A percentile compares a stretch with the other conserved stretches of the same genome.
Evolutionary conservation across 2,329 filamentous ascomycete species (phyloP).

Genomic region (Knufia fluminis): DNA sequence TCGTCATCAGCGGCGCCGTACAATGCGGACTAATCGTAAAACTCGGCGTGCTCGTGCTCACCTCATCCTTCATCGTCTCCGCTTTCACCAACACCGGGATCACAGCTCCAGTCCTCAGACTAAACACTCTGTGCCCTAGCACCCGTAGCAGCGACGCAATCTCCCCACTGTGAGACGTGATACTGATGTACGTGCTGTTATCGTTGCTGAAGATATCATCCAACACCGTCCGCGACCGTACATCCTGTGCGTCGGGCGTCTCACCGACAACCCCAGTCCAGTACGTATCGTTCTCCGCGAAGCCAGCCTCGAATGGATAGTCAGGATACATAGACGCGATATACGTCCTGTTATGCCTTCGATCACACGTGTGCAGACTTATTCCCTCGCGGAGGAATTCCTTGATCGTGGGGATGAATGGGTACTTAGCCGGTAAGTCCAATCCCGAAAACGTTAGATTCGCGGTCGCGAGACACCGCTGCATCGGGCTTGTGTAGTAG

Average conservation of each 20-base stretch:
- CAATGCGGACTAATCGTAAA: constrained; percentile 17
- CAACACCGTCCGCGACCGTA: constrained; percentile 38
- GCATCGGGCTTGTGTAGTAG: constrained; percentile 50
- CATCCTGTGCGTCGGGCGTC: constrained; percentile 39
- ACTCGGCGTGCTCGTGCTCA: constrained; percentile 13
- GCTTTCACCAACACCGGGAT: constrained; percentile 44
- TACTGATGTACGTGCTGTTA: constrained; percentile 39
- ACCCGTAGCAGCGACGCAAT: constrained; percentile 45
- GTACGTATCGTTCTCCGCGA: constrained; percentile 46
- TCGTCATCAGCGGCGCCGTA: constrained; percentile 16
- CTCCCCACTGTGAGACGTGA: constrained; percentile 53
- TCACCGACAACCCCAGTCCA: constrained; percentile 44
- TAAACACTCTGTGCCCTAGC: constrained; percentile 39
- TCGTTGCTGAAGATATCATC: constrained; percentile 46
- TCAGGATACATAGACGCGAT: constrained; percentile 42
- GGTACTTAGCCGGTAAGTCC: constrained; percentile 34
- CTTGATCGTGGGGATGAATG: constrained; percentile 48
- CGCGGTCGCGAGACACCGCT: constrained; percentile 50
- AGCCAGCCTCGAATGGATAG: constrained; percentile 45
- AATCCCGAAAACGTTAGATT: constrained; percentile 44
- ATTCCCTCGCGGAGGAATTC: constrained; percentile 52
- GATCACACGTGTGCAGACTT: constrained; percentile 54
- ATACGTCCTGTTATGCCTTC: constrained; percentile 40
- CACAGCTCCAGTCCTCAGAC: constrained; percentile 41
- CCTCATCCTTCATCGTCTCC: constrained; percentile 17